A percentile compares a stretch with the other conserved stretches of the same genome.
Conservation (phyloP, 495 filamentous ascomycete species). For the Penicillium salamii region DNA sequence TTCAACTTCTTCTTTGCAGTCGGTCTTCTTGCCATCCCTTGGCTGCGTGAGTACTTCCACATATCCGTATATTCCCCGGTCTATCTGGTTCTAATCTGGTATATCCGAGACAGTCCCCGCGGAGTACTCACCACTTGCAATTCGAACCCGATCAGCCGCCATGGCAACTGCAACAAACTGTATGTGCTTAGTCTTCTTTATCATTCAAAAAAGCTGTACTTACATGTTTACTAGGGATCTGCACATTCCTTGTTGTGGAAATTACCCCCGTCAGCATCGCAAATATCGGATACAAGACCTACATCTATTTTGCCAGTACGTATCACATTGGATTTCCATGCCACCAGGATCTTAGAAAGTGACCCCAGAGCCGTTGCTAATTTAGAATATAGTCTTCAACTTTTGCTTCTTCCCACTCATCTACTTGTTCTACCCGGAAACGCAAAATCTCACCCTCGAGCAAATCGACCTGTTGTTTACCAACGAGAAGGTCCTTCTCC, state of each 20-base stretch:
- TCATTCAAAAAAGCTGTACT: background rate
- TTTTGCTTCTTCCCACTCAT: conserved; percentile 68
- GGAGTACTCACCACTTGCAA: conserved; percentile 33
- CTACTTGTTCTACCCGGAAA: conserved; percentile 73
- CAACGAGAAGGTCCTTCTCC: conserved; percentile 44
- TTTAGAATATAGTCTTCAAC: conserved; percentile 51
- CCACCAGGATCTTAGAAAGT: background rate
- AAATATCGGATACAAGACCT: conserved; percentile 41
- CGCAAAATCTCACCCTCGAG: conserved; percentile 62
- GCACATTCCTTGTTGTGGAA: conserved; percentile 40
- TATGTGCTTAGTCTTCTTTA: conserved; percentile 5
- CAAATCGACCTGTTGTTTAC: conserved; percentile 57
- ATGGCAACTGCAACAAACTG: conserved; percentile 36
- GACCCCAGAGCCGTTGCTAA: conserved; percentile 36
- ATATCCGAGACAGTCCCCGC: conserved; percentile 22
- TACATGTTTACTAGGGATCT: conserved; percentile 24
- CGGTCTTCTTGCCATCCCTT: conserved; percentile 33
- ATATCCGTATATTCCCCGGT: background rate
- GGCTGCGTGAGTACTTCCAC: conserved; percentile 28
- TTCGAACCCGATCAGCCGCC: conserved; percentile 33
- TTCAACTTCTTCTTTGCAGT: conserved; percentile 40
- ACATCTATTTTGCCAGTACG: conserved; percentile 45
- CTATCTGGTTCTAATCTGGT: background rate
- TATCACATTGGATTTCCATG: background rate
- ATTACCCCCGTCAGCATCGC: conserved; percentile 38